Evolutionary conservation across 108 stramenopile species (phyloP).

Genomic region (Nitzschia sp.): DNA sequence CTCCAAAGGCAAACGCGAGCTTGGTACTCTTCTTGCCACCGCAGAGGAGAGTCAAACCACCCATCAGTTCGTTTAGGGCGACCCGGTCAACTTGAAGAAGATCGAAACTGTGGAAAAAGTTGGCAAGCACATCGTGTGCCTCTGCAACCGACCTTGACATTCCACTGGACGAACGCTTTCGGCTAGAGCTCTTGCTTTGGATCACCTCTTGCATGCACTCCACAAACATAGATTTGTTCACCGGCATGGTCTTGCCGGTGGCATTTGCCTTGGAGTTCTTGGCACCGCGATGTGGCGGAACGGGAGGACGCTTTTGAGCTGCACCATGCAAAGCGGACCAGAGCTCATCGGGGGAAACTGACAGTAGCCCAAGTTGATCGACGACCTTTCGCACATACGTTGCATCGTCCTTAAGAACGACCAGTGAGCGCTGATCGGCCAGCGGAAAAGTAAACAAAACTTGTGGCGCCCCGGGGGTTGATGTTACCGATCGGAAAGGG

Average conservation of each 20-base stretch:
- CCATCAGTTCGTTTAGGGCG: conserved; percentile 85
- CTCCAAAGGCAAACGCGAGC: conserved; percentile 82
- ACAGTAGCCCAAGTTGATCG: conserved; percentile 67
- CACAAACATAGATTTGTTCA: conserved; percentile 71
- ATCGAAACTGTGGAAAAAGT: conserved; percentile 86
- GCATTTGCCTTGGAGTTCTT: conserved; percentile 25
- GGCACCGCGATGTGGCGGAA: conserved; percentile 7
- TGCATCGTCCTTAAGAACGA: conserved; percentile 84
- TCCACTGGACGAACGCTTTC: conserved; percentile 40
- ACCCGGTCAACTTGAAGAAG: conserved; percentile 67
- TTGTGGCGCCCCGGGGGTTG: neutral
- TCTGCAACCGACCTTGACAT: conserved; percentile 34
- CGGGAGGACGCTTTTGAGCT: conserved; percentile 28
- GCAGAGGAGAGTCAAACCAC: conserved; percentile 83
- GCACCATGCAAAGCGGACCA: conserved; percentile 48
- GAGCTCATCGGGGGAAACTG: conserved; percentile 61
- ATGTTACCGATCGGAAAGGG: conserved; percentile 8
- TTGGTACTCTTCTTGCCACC: conserved; percentile 87
- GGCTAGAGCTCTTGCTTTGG: conserved; percentile 17
- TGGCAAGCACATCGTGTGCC: conserved; percentile 54
- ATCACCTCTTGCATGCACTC: conserved; percentile 70
- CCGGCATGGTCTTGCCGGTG: conserved; percentile 33
- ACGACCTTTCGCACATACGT: conserved; percentile 81
- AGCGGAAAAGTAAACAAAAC: conserved; percentile 86
- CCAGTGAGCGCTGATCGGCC: conserved; percentile 74